Base-by-base conservation (phyloP, 2,329 filamentous ascomycete genomes). In the Aspergillus pseudoterreus region DNA sequence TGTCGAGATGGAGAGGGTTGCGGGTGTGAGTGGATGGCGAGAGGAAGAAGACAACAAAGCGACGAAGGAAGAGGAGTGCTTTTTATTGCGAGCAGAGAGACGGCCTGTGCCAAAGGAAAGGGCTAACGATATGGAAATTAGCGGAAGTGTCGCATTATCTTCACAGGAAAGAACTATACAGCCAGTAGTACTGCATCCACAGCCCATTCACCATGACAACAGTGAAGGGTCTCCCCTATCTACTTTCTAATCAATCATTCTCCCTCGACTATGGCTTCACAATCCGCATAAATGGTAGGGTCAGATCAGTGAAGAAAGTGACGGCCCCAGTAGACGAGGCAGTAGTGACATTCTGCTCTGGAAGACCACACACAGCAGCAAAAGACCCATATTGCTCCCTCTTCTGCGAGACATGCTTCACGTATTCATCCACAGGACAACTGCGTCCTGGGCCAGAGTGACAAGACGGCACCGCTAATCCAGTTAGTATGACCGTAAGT, bases 391-490 rank as follows among this genome's bases (percentile, higher is more conserved):
- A 75, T 8, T 68, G 65, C 45, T 71, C 64, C 46, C 75, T 73
- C 67, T 80, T 80, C 32, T 71, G 58, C 22, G 66, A 57, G 3
- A 82, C 63, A 38, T 80, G 74, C 30, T 67, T 57, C 4, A 63
- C 68, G 54, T 82, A 81, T 43, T 78, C 68, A 4, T 66, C 63
- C 27, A 82, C 54, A 3, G 72, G 67, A 58, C 82, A 84, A 15
- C 77, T 80, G 6, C 67, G 73, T 5, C 81, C 84, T 3, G 80
- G 82, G 0, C 80, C 83, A 54, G 70, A 72, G 54, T 75, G 72
- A 66, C 82, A 86, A 0, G 70, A 74, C 0, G 78, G 76, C 1
- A 86, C 66, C 0, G 81, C 56, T 58, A n/a, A 30, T 39, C 9
- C 3, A 22, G 6, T 27, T 50, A 15, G 30, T 12, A 22, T 6